phyloP scores from a whole-genome alignment of 106 monocot genomes.

The Cymbidium sinense region DNA sequence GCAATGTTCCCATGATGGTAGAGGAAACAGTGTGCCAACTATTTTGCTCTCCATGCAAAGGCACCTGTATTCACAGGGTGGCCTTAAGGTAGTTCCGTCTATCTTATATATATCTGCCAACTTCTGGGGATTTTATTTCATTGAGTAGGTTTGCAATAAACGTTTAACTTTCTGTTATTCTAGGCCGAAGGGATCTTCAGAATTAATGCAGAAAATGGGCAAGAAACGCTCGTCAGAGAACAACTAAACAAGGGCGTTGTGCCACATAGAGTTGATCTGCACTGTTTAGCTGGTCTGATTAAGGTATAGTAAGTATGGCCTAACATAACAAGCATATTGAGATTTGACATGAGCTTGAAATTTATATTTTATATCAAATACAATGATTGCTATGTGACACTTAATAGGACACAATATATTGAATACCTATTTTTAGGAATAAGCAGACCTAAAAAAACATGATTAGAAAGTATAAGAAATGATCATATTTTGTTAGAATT shows the following conservation, averaged over 20 bases:
- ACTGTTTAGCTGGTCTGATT: slow-evolving; percentile 47
- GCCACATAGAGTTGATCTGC: slow-evolving; percentile 32
- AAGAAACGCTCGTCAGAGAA: slow-evolving; percentile 33
- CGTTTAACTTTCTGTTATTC: slow-evolving; percentile 6
- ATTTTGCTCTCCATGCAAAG: slow-evolving; percentile 51
- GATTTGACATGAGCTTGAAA: neutral
- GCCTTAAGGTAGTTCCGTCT: slow-evolving; percentile 35
- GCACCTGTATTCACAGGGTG: slow-evolving; percentile 35
- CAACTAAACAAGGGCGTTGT: slow-evolving; percentile 37
- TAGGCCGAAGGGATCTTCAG: slow-evolving; percentile 50
- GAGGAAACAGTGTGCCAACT: slow-evolving; percentile 53
- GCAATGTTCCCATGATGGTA: slow-evolving; percentile 50
- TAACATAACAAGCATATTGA: neutral
- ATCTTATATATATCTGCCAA: neutral
- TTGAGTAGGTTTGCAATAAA: neutral
- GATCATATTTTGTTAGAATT: too few relatives aligned
- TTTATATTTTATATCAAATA: neutral
- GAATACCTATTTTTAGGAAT: too few relatives aligned
- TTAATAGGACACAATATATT: too few relatives aligned
- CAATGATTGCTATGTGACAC: too few relatives aligned
- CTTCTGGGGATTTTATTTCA: neutral
- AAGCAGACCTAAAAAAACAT: too few relatives aligned
- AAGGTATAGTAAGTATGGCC: slow-evolving; percentile 24
- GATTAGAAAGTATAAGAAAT: too few relatives aligned
- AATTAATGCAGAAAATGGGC: slow-evolving; percentile 43